These are phyloP conservation scores for Yamadazyma mexicana DNA, from an alignment of 1,139 yeast species.

Conservation along the genomic window DNA sequence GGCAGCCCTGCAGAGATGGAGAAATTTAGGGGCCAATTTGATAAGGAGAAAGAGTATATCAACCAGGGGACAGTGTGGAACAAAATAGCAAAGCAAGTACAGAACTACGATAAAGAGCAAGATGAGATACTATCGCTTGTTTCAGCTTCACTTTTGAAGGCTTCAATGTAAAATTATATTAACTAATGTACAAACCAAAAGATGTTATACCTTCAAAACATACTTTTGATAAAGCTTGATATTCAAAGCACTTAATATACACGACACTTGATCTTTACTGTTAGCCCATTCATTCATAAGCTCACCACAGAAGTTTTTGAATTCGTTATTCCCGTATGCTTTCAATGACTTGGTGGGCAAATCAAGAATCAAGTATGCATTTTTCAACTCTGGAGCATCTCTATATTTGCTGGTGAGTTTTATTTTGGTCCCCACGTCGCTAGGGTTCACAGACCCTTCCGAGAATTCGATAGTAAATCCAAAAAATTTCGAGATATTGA, in stretches of 20 bases:
- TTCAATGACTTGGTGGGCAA: conserved; percentile 36
- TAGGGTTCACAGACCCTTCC: conserved; percentile 57
- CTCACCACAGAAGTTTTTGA: conserved; percentile 53
- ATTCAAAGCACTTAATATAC: conserved; percentile 76
- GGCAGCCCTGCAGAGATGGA: conserved; percentile 23
- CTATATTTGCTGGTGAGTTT: conserved; percentile 63
- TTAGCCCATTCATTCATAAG: conserved; percentile 67
- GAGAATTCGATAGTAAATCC: conserved; percentile 77
- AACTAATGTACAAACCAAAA: neutral
- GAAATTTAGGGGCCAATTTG: conserved; percentile 24
- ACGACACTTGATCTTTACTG: conserved; percentile 71
- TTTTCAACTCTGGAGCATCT: conserved; percentile 16
- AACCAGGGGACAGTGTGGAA: conserved; percentile 64
- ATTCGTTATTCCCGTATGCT: conserved; percentile 45
- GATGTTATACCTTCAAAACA: conserved; percentile 9
- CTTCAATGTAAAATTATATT: neutral
- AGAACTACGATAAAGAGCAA: conserved; percentile 37
- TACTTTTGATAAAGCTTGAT: conserved; percentile 56
- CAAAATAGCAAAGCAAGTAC: conserved; percentile 39
- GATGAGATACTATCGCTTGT: conserved; percentile 36
- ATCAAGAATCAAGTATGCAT: conserved; percentile 40
- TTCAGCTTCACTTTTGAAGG: conserved; percentile 13
- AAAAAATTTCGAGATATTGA: conserved; percentile 64
- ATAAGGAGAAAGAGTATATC: conserved; percentile 44
- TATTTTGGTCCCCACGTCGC: conserved; percentile 48